Conservation (phyloP, 352 stramenopile genomes). For the Pythium sukuiense region DNA sequence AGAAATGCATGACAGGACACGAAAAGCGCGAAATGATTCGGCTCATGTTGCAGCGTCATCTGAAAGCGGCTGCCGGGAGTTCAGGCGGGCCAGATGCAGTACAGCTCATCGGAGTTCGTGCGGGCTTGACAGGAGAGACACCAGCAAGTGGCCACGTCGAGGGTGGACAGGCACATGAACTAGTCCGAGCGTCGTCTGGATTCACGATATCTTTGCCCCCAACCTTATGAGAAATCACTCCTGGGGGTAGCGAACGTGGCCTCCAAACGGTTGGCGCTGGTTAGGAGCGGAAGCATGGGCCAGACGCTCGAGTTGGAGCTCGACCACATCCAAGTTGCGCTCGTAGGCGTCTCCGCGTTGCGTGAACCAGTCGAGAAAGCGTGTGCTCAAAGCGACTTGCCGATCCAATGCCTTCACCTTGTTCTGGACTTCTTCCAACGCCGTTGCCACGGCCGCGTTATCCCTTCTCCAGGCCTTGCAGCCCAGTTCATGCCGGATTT, state of each 20-base stretch:
- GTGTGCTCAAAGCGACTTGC: slow-evolving; percentile 52
- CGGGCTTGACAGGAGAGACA: background rate
- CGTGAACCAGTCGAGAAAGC: slow-evolving; percentile 79
- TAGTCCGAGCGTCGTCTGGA: slow-evolving; percentile 15
- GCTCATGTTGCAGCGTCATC: slow-evolving; percentile 42
- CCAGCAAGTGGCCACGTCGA: background rate
- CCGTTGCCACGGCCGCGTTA: slow-evolving; percentile 8
- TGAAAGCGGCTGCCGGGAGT: slow-evolving; percentile 11
- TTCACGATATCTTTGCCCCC: slow-evolving; percentile 26
- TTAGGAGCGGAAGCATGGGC: slow-evolving; percentile 38
- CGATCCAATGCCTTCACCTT: slow-evolving; percentile 36
- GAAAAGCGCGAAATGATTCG: slow-evolving; percentile 68
- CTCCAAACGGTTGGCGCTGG: slow-evolving; percentile 46
- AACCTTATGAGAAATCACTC: slow-evolving; percentile 10
- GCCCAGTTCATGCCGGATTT: slow-evolving; percentile 27
- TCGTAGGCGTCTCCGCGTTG: slow-evolving; percentile 69
- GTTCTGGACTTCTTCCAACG: slow-evolving; percentile 12
- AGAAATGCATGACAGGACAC: slow-evolving; percentile 37
- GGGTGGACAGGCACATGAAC: background rate
- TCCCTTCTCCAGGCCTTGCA: slow-evolving; percentile 35
- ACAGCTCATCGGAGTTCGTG: background rate
- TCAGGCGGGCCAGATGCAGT: background rate
- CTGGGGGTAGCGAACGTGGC: slow-evolving; percentile 37
- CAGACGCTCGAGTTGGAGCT: slow-evolving; percentile 58
- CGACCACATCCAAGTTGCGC: slow-evolving; percentile 66